Evolutionary conservation across 805 yeast genomes (phyloP), one percentile per base, ranked within the genome.

Genomic region (Dipodascopsis uninucleata): DNA sequence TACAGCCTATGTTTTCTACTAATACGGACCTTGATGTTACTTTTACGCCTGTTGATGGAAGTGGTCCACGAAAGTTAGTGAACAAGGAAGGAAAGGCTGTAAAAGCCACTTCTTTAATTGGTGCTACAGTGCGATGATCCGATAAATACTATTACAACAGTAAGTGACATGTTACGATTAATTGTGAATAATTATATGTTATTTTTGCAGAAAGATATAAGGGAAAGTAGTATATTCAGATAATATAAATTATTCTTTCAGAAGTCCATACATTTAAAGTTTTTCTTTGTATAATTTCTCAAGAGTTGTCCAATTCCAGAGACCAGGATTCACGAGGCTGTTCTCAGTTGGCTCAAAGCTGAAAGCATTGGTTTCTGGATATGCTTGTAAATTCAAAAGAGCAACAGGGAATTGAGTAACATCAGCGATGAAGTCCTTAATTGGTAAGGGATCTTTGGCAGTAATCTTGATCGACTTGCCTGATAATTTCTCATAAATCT

Each of bases 1-100:
- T 85, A 55, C 98, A 93, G 75, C 97, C 97, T 41, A 74, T 76
- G 49, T 89, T 93, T 75, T 72, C 90, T 46, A 90, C 97, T 24
- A 79, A 73, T 56, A 93, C 79, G 31, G 70, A 71, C 38, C 74
- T 81, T 47, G 85, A 85, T 62, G 96, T 90, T 33, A 75, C 85
- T 51, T 90, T 78, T 75, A 82, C 82, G 61, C 82, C 74, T 58
- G 47, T 41, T 4, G 78, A 74, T 23, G 94, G 94, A 56, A 81
- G 23, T 17, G 33, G 20, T 21, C 12, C 14, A 26, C 71, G 74
- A 52, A 82, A 75, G 65, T 77, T 90, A 65, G 85, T 87, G 43
- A 88, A 85, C 68, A 79, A 76, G 62, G 78, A 73, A 57, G 96
- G 96, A 51, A 84, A 84, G 61, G 64, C 75, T 25, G 85, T 89